These are phyloP conservation scores for Xerophyta viscosa DNA, from an alignment of 106 monocot species.

Conservation along the genomic window DNA sequence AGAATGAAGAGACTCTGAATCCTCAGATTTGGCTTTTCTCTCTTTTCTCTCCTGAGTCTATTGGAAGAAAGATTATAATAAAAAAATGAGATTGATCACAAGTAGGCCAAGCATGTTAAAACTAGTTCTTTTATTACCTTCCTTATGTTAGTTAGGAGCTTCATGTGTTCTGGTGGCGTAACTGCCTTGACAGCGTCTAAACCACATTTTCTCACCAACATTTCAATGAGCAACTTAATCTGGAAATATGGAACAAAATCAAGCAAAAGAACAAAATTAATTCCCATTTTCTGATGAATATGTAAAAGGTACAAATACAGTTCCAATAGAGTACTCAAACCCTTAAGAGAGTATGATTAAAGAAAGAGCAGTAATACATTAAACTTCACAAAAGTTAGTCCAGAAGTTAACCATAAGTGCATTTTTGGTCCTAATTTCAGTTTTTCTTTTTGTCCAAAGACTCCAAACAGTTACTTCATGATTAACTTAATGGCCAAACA, in stretches of 20 bases:
- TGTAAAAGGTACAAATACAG: too few relatives aligned
- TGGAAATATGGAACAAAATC: conserved; percentile 13
- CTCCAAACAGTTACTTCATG: too few relatives aligned
- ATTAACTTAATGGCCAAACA: too few relatives aligned
- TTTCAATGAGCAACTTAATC: conserved; percentile 82
- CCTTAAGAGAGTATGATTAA: too few relatives aligned
- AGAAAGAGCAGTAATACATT: too few relatives aligned
- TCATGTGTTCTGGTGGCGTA: conserved; percentile 96
- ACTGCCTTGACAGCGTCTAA: conserved; percentile 86
- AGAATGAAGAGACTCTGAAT: conserved; percentile 39
- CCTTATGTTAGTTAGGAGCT: conserved; percentile 76
- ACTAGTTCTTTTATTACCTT: conserved; percentile 40
- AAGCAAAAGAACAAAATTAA: background rate
- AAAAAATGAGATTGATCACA: background rate
- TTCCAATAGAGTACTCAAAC: too few relatives aligned
- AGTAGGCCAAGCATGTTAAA: background rate
- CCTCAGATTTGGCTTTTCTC: conserved; percentile 58
- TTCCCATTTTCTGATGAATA: background rate
- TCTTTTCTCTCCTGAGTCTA: conserved; percentile 74
- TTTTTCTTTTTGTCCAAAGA: too few relatives aligned
- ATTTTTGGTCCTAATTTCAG: too few relatives aligned
- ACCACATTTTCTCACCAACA: conserved; percentile 94
- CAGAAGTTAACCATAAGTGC: too few relatives aligned
- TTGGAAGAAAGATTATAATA: conserved; percentile 5
- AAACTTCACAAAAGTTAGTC: too few relatives aligned